phyloP scores from a whole-genome alignment of 2,329 filamentous ascomycete genomes.

The Monosporascus cannonballus region DNA sequence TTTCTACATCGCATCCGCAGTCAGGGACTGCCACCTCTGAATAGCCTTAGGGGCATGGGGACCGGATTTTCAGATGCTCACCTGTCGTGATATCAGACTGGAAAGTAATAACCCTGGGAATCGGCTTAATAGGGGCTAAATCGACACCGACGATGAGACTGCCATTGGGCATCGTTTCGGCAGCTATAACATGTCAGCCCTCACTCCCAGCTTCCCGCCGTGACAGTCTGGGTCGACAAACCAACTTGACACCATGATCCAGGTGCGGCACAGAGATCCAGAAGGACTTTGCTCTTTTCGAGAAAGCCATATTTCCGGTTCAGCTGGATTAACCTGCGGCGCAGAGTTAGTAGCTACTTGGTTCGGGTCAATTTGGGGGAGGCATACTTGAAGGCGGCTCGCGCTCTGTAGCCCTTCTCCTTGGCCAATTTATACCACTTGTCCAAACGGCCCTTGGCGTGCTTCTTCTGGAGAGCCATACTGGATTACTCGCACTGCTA shows the following conservation, averaged over 20 bases:
- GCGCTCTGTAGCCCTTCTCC: conserved; percentile 92
- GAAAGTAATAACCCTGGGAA: conserved; percentile 89
- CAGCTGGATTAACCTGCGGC: conserved; percentile 68
- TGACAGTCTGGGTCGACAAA: background rate
- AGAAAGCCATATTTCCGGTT: conserved; percentile 99
- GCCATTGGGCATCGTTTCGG: conserved; percentile 86
- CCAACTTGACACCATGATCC: conserved; percentile 37
- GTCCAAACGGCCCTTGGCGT: conserved; percentile 96
- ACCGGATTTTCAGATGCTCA: background rate
- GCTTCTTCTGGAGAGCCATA: conserved; percentile 98
- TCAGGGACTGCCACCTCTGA: background rate
- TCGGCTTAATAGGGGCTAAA: conserved; percentile 89
- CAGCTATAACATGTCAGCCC: conserved; percentile 89
- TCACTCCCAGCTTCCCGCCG: background rate
- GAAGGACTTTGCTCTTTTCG: conserved; percentile 89
- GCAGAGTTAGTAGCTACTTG: background rate
- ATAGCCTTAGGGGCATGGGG: background rate
- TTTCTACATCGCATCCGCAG: conserved; percentile 44
- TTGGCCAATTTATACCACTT: conserved; percentile 99
- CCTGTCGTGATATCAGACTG: conserved; percentile 91
- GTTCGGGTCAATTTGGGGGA: background rate
- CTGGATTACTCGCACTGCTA: conserved; percentile 6
- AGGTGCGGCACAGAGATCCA: conserved; percentile 96
- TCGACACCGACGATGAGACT: conserved; percentile 93
- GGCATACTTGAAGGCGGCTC: conserved; percentile 79